Evolutionary conservation across 2,329 filamentous ascomycete genomes (phyloP), one percentile per base, ranked within the genome.

Genomic region (Paradendryphiella salina): DNA sequence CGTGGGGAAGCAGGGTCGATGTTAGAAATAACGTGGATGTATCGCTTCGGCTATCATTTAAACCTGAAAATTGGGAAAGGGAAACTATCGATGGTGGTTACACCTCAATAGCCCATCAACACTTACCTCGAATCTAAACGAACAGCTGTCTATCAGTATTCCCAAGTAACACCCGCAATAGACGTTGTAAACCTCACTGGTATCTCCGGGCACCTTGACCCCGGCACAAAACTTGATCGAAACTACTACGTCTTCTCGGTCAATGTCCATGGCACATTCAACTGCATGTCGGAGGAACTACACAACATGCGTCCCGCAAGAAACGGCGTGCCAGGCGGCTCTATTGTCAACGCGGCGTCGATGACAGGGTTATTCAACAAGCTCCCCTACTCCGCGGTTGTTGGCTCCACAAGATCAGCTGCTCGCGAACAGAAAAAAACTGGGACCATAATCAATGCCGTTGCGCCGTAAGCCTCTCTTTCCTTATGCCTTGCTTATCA

Each of bases 331-430:
- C 33, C 37, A 20, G 51, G 44, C n/a, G 59, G 60, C 2, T 67
- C 63, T 11, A 70, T 75, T 33, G 70, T 73, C 3, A 72, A 74
- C 53, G 73, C 79, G 17, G 74, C 77, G 21, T 81, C 77, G 21
- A 77, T 79, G 33, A 79, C 79, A 36, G 80, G 81, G 13, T 61
- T 77, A 3, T 71, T 53, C 21, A 50, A 52, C 20, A 69, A 52
- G 40, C 56, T 36, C 44, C 65, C 66, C 38, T 66, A 66, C 41
- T 63, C 34, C 6, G 63, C 61, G 11, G 61, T 66, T 5, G 49
- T 65, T 21, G 60, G 63, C 9, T 54, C 76, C 50, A 75, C 72
- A 26, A 74, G 66, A 49, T 67, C 65, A 26, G 69, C 72, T 38
- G 72, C 75, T 0, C 70, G 69, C 52, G 73, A 77, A 54, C 72